Conservation (phyloP, 1,284 basidiomycete genomes). For the Vanrija sp. region DNA sequence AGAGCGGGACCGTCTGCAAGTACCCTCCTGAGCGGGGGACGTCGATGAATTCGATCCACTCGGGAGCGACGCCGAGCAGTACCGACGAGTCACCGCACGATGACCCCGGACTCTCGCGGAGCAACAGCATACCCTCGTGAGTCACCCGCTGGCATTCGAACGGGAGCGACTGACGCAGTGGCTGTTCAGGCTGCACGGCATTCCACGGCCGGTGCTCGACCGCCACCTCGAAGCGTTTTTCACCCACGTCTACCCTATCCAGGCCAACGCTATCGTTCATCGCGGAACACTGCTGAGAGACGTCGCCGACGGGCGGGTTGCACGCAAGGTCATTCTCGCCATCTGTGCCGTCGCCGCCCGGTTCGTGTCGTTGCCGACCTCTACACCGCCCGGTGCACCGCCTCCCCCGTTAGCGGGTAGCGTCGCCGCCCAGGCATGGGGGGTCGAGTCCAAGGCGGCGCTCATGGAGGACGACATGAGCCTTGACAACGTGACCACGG, state of each 20-base stretch:
- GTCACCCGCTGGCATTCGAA: not conserved
- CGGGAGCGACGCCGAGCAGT: conserved; percentile 9
- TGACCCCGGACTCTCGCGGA: not conserved
- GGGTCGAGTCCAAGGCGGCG: conserved; percentile 15
- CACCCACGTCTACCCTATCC: conserved; percentile 16
- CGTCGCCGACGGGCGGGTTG: conserved; percentile 9
- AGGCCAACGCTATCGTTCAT: conserved; percentile 21
- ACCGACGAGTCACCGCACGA: conserved; percentile 9
- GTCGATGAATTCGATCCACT: too few species aligned
- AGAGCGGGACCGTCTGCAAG: conserved; percentile 10
- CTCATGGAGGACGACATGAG: conserved; percentile 18
- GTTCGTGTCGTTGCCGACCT: conserved; percentile 9
- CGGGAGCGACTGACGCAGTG: not conserved
- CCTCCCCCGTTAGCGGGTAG: not conserved
- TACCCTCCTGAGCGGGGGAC: not conserved
- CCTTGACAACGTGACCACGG: conserved; percentile 15
- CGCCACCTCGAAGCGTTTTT: conserved; percentile 21
- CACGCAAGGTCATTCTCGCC: conserved; percentile 15
- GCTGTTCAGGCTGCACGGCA: conserved; percentile 12
- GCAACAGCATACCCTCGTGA: not conserved
- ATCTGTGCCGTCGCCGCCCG: conserved; percentile 20
- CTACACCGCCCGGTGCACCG: not conserved
- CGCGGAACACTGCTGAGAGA: conserved; percentile 15
- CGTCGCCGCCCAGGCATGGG: conserved; percentile 13
- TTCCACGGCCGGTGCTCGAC: conserved; percentile 14